These are phyloP conservation scores for Diophrys appendiculata DNA, from an alignment of 73 alveolate genomes.

Conservation along the genomic window DNA sequence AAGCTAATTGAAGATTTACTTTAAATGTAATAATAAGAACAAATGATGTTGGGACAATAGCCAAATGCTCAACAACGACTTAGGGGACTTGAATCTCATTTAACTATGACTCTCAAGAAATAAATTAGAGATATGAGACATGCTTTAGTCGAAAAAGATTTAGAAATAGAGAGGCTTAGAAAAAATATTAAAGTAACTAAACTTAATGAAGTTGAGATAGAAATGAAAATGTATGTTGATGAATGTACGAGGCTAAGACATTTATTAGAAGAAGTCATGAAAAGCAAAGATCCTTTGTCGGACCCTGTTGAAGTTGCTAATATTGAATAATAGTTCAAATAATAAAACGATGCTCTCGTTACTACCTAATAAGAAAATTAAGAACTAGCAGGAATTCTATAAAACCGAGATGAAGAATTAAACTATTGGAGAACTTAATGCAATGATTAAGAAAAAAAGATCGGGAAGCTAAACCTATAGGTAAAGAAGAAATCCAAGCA, in stretches of 20 bases:
- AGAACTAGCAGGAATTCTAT: conserved; percentile 35
- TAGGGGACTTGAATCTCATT: conserved; percentile 23
- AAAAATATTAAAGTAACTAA: conserved; percentile 61
- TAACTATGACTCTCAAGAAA: conserved; percentile 46
- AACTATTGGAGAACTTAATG: background rate
- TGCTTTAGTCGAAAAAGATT: conserved; percentile 4
- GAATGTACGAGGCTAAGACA: conserved; percentile 70
- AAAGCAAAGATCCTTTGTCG: conserved; percentile 54
- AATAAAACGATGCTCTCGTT: conserved; percentile 37
- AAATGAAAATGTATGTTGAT: conserved; percentile 61
- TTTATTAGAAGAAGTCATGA: conserved; percentile 53
- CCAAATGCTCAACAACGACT: background rate
- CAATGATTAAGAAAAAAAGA: conserved; percentile 2
- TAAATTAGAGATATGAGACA: conserved; percentile 53
- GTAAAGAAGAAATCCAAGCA: conserved; percentile 8
- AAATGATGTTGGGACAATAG: background rate
- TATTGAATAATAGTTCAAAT: conserved; percentile 45
- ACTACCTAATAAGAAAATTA: conserved; percentile 34
- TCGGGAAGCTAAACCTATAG: background rate
- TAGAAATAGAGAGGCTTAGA: conserved; percentile 37
- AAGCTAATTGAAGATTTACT: conserved; percentile 8
- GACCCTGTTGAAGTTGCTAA: conserved; percentile 57
- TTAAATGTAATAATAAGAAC: background rate
- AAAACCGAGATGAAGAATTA: conserved; percentile 46
- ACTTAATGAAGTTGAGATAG: conserved; percentile 57